phyloP scores from a whole-genome alignment of 257 asterid genomes.

The Solanum stenotomum region DNA sequence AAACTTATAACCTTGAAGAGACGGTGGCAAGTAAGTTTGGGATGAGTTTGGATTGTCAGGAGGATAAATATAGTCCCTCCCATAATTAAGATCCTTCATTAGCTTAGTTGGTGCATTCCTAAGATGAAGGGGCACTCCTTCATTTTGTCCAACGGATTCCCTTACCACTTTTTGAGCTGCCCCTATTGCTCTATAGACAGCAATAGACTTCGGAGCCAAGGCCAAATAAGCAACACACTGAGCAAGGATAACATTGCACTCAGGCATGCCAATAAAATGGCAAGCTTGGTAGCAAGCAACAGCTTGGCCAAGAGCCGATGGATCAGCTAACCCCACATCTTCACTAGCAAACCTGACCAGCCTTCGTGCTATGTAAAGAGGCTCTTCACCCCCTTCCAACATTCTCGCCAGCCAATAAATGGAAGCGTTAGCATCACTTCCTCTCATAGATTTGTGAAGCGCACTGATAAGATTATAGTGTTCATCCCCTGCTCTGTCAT shows the following conservation, averaged over 20 bases:
- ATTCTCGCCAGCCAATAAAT: constrained; percentile 79
- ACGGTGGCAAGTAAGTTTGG: constrained; percentile 58
- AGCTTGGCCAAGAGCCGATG: constrained; percentile 67
- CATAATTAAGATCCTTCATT: constrained; percentile 80
- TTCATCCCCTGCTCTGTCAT: constrained; percentile 71
- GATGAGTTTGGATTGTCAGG: constrained; percentile 45
- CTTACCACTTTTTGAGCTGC: constrained; percentile 51
- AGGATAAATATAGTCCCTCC: constrained; percentile 61
- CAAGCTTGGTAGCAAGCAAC: constrained; percentile 83
- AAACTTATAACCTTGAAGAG: constrained; percentile 58
- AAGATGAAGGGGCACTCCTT: constrained; percentile 68
- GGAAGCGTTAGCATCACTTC: constrained; percentile 67
- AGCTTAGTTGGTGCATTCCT: constrained; percentile 94
- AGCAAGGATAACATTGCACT: constrained; percentile 61
- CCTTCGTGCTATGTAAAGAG: constrained; percentile 72
- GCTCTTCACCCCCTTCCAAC: constrained; percentile 91
- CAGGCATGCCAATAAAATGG: constrained; percentile 78
- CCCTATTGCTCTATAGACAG: constrained; percentile 53
- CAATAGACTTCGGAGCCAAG: constrained; percentile 66
- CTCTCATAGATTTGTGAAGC: constrained; percentile 83
- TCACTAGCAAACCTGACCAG: constrained; percentile 68
- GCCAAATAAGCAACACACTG: constrained; percentile 75
- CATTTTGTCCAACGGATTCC: constrained; percentile 78
- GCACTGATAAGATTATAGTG: constrained; percentile 80
- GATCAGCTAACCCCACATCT: constrained; percentile 77